Evolutionary conservation across 768 basidiomycete species (phyloP).

Genomic region (Auricularia auricula-judae): DNA sequence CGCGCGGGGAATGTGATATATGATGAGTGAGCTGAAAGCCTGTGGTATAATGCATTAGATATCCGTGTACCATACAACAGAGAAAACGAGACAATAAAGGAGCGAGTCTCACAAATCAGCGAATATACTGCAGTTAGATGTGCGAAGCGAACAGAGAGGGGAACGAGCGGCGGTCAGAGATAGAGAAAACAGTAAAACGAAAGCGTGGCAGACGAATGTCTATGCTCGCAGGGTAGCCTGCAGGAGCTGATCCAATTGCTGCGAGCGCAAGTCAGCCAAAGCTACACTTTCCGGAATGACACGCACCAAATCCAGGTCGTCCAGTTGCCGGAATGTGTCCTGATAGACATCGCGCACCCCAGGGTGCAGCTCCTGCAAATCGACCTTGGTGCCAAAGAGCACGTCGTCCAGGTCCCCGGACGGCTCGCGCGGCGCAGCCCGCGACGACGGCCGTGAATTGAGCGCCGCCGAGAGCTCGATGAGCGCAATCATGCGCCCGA

Average conservation of each 20-base stretch:
- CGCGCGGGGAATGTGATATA: background rate
- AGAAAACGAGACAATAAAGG: background rate
- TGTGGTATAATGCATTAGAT: background rate
- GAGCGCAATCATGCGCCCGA: conserved; percentile 77
- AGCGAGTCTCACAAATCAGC: background rate
- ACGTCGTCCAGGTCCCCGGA: conserved; percentile 60
- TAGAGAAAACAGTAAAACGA: background rate
- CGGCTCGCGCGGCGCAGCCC: conserved; percentile 17
- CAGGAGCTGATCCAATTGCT: background rate
- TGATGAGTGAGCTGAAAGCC: background rate
- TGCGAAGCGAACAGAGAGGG: background rate
- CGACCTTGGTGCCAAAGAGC: conserved; percentile 55
- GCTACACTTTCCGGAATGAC: background rate
- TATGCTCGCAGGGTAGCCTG: background rate
- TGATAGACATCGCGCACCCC: conserved; percentile 60
- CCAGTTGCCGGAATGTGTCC: conserved; percentile 57
- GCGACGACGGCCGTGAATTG: background rate
- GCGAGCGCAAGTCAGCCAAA: background rate
- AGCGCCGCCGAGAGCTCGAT: conserved; percentile 53
- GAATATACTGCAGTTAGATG: background rate
- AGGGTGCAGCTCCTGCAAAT: conserved; percentile 58
- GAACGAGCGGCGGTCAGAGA: background rate
- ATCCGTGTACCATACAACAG: background rate
- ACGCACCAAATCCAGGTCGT: conserved; percentile 69
- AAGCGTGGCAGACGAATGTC: background rate